Base-by-base conservation (phyloP, 2,329 filamentous ascomycete genomes). In the Rosellinia necatrix region DNA sequence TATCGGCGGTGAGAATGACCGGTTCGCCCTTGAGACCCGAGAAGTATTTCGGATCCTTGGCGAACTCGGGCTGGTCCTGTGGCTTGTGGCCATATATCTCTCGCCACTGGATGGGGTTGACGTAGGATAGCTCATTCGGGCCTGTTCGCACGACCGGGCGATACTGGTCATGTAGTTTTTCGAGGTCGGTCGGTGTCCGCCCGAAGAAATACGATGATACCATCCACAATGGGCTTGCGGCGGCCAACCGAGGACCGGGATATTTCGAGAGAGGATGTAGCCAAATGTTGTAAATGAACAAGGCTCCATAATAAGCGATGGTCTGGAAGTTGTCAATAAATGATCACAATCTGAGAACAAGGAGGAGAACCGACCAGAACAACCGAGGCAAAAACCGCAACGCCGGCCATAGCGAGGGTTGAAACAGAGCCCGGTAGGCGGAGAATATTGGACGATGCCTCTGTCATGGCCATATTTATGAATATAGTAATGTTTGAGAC, bases 41-140 rank as follows among this genome's bases (percentile, higher is more conserved):
- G 12, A 13, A 17, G 13, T 52, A 56, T 15, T 29, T 21, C 7
- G 34, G 27, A 10, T 56, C 48, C 21, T 48, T 56, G 2, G n/a
- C n/a, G 19, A 56, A 56, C 29, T 56, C 53, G n/a, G 4, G 4
- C 9, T 51, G 46, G 9, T 41, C 48, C 2, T 38, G 25, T 19
- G 48, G 5, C 29, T 48, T 56, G 29, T 37, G 52, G 10, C 53
- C 53, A 8, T 56, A 56, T n/a, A 56, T 56, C 27, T 56, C 53
- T 29, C 13, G 47, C 53, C 48, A 56, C 47, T 47, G 48, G 10
- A 21, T 29, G 19, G 53, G 48, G 13, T 52, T 46, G 34, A 52
- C 21, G 27, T 47, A 56, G 17, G 53, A 56, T 9, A 56, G 29
- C 4, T 56, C 53, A 21, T 52, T 56, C 1, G 48, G 53, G 6